Percentiles rank a stretch among this genome's conserved stretches.
These are phyloP conservation scores for Linum usitatissimum DNA, from an alignment of 345 rosid genomes.

Conservation along the genomic window DNA sequence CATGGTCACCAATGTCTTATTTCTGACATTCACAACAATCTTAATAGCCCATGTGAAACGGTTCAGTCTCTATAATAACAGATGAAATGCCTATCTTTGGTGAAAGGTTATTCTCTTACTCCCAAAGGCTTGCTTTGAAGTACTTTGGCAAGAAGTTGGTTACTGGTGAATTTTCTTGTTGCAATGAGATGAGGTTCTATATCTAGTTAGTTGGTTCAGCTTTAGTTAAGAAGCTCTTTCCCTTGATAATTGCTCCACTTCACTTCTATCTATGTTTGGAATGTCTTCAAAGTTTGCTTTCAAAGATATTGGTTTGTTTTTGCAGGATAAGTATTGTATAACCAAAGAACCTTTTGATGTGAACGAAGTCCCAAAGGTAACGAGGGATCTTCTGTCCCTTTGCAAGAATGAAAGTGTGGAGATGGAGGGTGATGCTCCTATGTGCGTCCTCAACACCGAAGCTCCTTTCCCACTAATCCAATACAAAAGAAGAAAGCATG, in stretches of 20 bases:
- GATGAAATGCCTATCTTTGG: not conserved
- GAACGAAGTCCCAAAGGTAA: constrained; percentile 30
- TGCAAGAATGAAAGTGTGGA: constrained; percentile 39
- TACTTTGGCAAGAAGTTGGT: not conserved
- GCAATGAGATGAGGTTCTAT: not conserved
- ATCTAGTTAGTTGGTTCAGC: not conserved
- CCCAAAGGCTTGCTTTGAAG: not conserved
- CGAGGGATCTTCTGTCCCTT: constrained; percentile 17
- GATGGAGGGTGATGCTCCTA: constrained; percentile 32
- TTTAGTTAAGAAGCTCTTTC: not conserved
- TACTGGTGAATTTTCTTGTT: not conserved
- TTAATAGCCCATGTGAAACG: not conserved
- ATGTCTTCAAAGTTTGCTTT: too few species aligned
- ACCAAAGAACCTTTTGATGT: constrained; percentile 11
- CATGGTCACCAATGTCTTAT: not conserved
- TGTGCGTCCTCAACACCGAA: constrained; percentile 44
- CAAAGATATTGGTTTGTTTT: too few species aligned
- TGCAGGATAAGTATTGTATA: constrained; percentile 27
- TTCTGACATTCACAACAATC: not conserved
- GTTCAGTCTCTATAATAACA: not conserved
- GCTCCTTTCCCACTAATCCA: constrained; percentile 58
- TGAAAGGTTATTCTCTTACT: not conserved
- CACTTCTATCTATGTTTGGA: too few species aligned
- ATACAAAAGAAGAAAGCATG: constrained; percentile 66
- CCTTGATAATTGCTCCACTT: too few species aligned